Evolutionary conservation across 78 protist species (phyloP).

Genomic region (Dictyostelium capitatum): DNA sequence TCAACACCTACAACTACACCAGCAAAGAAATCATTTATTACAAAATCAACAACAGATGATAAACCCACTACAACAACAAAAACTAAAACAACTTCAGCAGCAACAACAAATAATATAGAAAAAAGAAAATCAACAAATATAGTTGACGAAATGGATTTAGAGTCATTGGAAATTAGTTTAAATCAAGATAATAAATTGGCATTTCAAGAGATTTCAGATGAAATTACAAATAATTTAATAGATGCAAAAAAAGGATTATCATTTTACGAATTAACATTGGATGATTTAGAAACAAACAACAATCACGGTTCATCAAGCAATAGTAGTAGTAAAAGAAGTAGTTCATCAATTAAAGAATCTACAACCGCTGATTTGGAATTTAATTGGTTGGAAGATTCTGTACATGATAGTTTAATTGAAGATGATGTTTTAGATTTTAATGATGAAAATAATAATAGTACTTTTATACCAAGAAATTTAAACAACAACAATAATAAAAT

Average conservation of each 20-base stretch:
- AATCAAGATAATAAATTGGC: slow-evolving; percentile 21
- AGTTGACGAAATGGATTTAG: slow-evolving; percentile 6
- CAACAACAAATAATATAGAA: not conserved
- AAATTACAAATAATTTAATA: slow-evolving; percentile 16
- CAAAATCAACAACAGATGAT: not conserved
- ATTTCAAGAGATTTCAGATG: slow-evolving; percentile 64
- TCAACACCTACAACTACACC: not conserved
- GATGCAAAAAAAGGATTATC: slow-evolving; percentile 60
- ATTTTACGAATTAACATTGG: slow-evolving; percentile 42
- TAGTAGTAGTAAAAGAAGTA: slow-evolving; percentile 18
- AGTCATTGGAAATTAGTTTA: slow-evolving; percentile 18
- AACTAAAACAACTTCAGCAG: not conserved
- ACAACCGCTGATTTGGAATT: slow-evolving; percentile 30
- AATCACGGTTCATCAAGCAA: not conserved
- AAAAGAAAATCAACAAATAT: not conserved
- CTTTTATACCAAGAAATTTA: slow-evolving; percentile 11
- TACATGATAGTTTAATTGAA: slow-evolving; percentile 54
- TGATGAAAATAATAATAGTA: slow-evolving; percentile 15
- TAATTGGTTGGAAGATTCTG: slow-evolving; percentile 73
- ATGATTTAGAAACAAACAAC: not conserved
- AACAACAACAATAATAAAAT: slow-evolving; percentile 26
- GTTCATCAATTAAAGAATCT: slow-evolving; percentile 27
- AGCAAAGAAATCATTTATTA: slow-evolving; percentile 11
- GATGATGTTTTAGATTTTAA: slow-evolving; percentile 60
- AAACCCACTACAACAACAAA: not conserved